Base-by-base conservation (phyloP, 768 basidiomycete species). In the Kwoniella botswanensis region DNA sequence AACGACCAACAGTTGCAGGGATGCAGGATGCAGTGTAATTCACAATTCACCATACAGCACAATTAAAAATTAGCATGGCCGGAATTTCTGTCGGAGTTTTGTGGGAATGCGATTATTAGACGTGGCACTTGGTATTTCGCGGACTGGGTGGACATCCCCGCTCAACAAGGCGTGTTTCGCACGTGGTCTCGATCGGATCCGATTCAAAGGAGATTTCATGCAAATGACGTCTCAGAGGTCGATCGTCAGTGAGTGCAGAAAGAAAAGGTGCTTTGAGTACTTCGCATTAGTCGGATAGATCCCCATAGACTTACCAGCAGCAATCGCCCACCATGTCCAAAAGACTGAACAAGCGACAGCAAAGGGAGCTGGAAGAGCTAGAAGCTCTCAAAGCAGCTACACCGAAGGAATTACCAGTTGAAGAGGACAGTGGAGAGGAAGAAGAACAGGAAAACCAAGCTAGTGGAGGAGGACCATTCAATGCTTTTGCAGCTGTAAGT, bases 291-390 rank as follows among this genome's bases (percentile, higher is more conserved):
- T 35, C 6, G 35, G 4, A 6, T 35, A 35, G 4, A 35, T 7
- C 29, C 26, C 29, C 29, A 29, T 29, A 29, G 4, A 4, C 29
- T 29, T 29, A 4, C 29, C 63, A 64, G 24, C 29, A 17, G 55
- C 60, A 21, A 29, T 41, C 26, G 44, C 18, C n/a, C 15, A 35
- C 35, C 50, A 83, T 83, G 82, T 75, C 80, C 18, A 83, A 82
- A 56, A 66, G 84, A 44, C 70, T 84, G n/a, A 94, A 89, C 84
- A 95, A 93, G 84, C 87, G 94, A 59, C 93, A 94, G 82, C 92
- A 94, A 78, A 86, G 93, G 57, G 92, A 93, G 77, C 86, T 89
- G 24, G 92, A 94, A 70, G 92, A 95, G 73, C 88, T 95, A 1
- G 86, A 88, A 44, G 87, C 88, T 1, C 86, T 86, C 1, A 68